Evolutionary conservation across 495 filamentous ascomycete genomes (phyloP).

Genomic region (Podospora appendiculata): DNA sequence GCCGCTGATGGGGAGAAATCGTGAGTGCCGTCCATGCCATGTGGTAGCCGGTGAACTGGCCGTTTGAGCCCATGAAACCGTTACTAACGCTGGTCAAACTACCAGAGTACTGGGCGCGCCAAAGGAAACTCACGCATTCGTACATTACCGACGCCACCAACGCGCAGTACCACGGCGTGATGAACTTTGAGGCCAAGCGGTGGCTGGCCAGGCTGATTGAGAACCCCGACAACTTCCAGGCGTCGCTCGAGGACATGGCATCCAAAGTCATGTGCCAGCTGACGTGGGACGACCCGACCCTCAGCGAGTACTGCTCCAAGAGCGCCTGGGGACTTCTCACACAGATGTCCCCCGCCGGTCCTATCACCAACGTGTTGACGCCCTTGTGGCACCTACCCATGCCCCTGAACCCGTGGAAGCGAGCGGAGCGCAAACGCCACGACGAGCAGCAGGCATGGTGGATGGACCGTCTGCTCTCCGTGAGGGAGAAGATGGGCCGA

Average conservation of each 20-base stretch:
- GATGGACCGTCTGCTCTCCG: slow-evolving; percentile 21
- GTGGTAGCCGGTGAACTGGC: not conserved
- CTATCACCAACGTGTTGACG: slow-evolving; percentile 36
- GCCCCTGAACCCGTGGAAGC: slow-evolving; percentile 34
- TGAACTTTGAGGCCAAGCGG: slow-evolving; percentile 34
- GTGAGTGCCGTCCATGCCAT: slow-evolving; percentile 17
- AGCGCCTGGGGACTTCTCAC: slow-evolving; percentile 31
- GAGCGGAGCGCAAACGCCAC: slow-evolving; percentile 30
- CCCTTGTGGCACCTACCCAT: slow-evolving; percentile 32
- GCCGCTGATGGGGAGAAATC: slow-evolving; percentile 33
- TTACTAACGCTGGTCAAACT: too few relatives aligned
- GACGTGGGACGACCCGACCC: slow-evolving; percentile 28
- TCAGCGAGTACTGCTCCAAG: slow-evolving; percentile 27
- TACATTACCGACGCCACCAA: slow-evolving; percentile 32
- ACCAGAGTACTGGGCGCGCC: slow-evolving; percentile 32
- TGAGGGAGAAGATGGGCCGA: slow-evolving; percentile 12
- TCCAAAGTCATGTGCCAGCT: slow-evolving; percentile 35
- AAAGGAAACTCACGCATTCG: slow-evolving; percentile 29
- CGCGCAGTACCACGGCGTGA: slow-evolving; percentile 26
- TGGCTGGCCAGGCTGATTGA: slow-evolving; percentile 29
- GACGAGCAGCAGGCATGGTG: slow-evolving; percentile 34
- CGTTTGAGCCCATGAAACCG: not conserved
- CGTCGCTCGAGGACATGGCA: slow-evolving; percentile 33
- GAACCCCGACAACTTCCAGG: slow-evolving; percentile 29
- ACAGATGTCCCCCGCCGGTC: slow-evolving; percentile 37